These are phyloP conservation scores for Mycena sanguinolenta DNA, from an alignment of 768 basidiomycete species.

Conservation along the genomic window DNA sequence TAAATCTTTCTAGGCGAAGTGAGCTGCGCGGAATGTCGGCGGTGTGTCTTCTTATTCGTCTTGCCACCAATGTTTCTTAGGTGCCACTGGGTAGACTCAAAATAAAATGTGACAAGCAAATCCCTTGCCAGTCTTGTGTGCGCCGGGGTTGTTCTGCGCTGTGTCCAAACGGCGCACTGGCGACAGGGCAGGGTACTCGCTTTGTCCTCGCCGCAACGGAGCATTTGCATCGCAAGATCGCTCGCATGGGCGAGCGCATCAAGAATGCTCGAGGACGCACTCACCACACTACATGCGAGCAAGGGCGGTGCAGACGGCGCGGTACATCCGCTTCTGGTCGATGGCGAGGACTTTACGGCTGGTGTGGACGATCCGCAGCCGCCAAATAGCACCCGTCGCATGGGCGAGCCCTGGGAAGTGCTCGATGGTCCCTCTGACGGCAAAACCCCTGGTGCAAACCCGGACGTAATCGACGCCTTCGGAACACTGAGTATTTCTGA, in stretches of 20 bases:
- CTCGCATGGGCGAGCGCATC: constrained; percentile 66
- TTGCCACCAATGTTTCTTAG: constrained; percentile 20
- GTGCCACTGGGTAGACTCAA: constrained; percentile 63
- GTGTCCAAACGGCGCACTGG: constrained; percentile 81
- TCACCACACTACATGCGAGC: constrained; percentile 62
- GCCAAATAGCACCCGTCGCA: neutral
- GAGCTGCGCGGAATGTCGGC: constrained; percentile 84
- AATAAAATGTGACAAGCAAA: constrained; percentile 88
- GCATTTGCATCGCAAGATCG: constrained; percentile 71
- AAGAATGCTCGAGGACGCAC: constrained; percentile 73
- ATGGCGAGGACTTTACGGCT: constrained; percentile 25
- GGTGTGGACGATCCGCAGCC: constrained; percentile 8
- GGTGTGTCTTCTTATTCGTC: constrained; percentile 65
- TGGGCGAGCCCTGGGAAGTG: constrained; percentile 25
- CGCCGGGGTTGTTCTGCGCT: constrained; percentile 77
- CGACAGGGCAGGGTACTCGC: constrained; percentile 84
- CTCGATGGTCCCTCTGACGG: constrained; percentile 14
- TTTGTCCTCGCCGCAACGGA: constrained; percentile 77
- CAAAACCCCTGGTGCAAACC: constrained; percentile 23
- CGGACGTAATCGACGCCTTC: constrained; percentile 67
- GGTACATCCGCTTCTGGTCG: constrained; percentile 66
- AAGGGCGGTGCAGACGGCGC: constrained; percentile 32
- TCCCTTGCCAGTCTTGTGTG: constrained; percentile 84
- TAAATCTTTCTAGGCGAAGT: constrained; percentile 57
- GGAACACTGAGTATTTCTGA: constrained; percentile 73